A percentile compares a stretch with the other conserved stretches of the same genome.
phyloP scores from a whole-genome alignment of 805 yeast genomes.

The Starmerella scarabaei region DNA sequence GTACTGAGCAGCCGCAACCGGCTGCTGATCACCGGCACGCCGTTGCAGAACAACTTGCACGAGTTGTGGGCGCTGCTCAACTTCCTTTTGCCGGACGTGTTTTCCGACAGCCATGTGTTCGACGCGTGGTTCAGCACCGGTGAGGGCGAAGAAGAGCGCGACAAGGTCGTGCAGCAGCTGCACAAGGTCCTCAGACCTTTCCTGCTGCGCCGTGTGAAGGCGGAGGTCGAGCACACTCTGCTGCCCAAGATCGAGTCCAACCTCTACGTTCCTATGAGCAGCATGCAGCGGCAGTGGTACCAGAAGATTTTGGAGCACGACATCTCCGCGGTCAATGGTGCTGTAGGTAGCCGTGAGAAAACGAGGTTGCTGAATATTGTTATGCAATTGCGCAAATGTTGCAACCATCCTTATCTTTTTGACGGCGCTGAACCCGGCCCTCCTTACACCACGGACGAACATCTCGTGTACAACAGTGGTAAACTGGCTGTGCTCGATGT shows the following conservation, averaged over 20 bases:
- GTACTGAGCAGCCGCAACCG: slow-evolving; percentile 76
- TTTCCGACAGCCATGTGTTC: slow-evolving; percentile 78
- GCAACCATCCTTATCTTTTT: slow-evolving; percentile 91
- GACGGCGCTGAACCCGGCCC: slow-evolving; percentile 99
- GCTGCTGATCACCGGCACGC: slow-evolving; percentile 87
- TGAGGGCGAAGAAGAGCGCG: slow-evolving; percentile 44
- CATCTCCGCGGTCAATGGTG: slow-evolving; percentile 93
- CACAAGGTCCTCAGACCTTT: slow-evolving; percentile 85
- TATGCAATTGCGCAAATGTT: slow-evolving; percentile 92
- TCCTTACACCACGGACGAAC: slow-evolving; percentile 92
- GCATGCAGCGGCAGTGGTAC: slow-evolving; percentile 91
- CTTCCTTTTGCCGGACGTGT: slow-evolving; percentile 84
- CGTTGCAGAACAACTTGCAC: slow-evolving; percentile 85
- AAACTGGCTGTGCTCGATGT: slow-evolving; percentile 84
- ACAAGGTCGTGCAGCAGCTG: slow-evolving; percentile 70
- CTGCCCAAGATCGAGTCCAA: slow-evolving; percentile 85
- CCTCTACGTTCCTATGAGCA: slow-evolving; percentile 85
- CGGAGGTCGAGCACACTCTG: slow-evolving; percentile 84
- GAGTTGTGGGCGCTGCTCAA: slow-evolving; percentile 93
- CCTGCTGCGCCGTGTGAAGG: slow-evolving; percentile 72
- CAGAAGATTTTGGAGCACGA: slow-evolving; percentile 78
- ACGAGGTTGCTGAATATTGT: slow-evolving; percentile 84
- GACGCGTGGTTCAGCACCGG: slow-evolving; percentile 65
- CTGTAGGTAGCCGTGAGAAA: slow-evolving; percentile 85
- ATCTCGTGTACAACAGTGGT: slow-evolving; percentile 77